Percentiles rank a stretch among this genome's conserved stretches.
phyloP scores from a whole-genome alignment of 116 monocot genomes.

The Posidonia oceanica region DNA sequence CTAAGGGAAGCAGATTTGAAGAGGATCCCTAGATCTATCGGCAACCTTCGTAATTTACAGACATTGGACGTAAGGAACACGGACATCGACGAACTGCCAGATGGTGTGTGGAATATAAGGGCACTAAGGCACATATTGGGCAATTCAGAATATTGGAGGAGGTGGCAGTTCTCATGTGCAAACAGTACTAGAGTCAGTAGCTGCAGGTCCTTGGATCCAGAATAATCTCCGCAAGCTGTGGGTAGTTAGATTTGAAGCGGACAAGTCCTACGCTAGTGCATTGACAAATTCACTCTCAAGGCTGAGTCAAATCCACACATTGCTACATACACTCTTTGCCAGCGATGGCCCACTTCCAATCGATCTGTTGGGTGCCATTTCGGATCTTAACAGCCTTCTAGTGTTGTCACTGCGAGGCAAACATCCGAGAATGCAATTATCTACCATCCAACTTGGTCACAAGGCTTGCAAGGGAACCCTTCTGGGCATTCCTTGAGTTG shows the following conservation, averaged over 20 bases:
- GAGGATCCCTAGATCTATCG: constrained; percentile 13
- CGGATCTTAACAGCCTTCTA: not conserved
- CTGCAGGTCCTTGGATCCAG: constrained; percentile 11
- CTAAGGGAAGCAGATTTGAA: constrained; percentile 11
- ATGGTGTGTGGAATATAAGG: constrained; percentile 13
- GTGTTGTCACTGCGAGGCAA: constrained; percentile 3
- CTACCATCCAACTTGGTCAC: constrained; percentile 13
- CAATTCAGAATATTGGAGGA: not conserved
- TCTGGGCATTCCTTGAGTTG: not conserved
- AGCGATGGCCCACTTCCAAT: not conserved
- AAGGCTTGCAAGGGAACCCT: not conserved
- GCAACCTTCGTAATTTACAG: constrained; percentile 16
- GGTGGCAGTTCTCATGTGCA: not conserved
- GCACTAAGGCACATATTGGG: constrained; percentile 12
- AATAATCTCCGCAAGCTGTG: constrained; percentile 6
- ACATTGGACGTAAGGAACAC: constrained; percentile 29
- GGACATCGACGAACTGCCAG: constrained; percentile 5
- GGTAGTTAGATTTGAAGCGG: not conserved
- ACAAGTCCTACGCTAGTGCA: not conserved
- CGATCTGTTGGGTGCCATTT: not conserved
- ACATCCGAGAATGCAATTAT: not conserved
- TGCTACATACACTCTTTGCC: not conserved
- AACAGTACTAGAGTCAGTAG: not conserved
- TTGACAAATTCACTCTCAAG: not conserved
- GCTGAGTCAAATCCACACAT: not conserved